Evolutionary conservation across 306 rosid genomes (phyloP).

Genomic region (Rosa rugosa): DNA sequence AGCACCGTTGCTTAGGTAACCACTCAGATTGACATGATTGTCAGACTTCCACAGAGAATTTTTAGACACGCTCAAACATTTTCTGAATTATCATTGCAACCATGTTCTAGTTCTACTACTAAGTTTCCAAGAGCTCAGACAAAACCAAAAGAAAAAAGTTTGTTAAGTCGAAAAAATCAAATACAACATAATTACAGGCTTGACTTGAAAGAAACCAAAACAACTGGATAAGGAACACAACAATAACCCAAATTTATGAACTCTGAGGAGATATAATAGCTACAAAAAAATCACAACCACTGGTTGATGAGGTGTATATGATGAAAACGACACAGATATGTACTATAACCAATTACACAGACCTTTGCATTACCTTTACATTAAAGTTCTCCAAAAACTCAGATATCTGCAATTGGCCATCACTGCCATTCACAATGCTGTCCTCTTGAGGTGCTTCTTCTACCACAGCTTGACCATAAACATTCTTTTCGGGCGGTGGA

Average conservation of each 20-base stretch:
- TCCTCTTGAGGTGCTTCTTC: slow-evolving; percentile 39
- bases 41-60: not conserved
- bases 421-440: slow-evolving; percentile 34
- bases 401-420: slow-evolving; percentile 32
- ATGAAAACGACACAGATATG: not conserved
- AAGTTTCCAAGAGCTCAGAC: not conserved
- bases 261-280: not conserved
- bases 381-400: slow-evolving; percentile 37
- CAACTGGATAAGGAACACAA: not conserved
- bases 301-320: not conserved
- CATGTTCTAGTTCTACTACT: too few relatives aligned
- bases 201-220: not conserved
- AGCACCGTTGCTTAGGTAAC: too few relatives aligned
- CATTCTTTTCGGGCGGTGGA: slow-evolving; percentile 22
- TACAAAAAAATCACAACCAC: not conserved
- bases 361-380: slow-evolving; percentile 28
- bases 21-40: too few relatives aligned
- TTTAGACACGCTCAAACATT: not conserved
- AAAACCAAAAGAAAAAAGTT: not conserved
- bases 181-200: not conserved
- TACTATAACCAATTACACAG: not conserved
- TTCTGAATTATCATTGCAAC: slow-evolving; percentile 2
- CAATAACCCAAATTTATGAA: not conserved
- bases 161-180: not conserved
- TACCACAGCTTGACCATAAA: slow-evolving; percentile 3